Percentiles rank a stretch among this genome's conserved stretches.
Conservation (phyloP, 176 grass and related monocot species). For the Zizania latifolia region DNA sequence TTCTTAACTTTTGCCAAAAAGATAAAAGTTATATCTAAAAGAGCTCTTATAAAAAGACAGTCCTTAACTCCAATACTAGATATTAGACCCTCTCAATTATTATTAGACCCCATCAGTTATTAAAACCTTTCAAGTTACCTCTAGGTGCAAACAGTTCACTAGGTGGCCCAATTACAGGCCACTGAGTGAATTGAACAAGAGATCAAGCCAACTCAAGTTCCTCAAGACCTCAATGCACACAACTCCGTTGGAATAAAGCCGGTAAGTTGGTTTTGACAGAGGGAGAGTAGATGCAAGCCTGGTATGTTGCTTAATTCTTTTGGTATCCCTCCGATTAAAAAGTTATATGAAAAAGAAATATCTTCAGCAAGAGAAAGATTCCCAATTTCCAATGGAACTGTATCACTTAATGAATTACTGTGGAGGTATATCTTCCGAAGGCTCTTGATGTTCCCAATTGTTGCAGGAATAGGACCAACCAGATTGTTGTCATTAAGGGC, state of each 20-base stretch:
- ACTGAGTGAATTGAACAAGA: slow-evolving; percentile 80
- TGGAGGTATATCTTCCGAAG: slow-evolving; percentile 73
- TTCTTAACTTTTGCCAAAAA: too few species aligned
- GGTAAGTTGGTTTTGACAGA: slow-evolving; percentile 83
- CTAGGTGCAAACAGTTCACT: too few species aligned
- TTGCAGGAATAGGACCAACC: slow-evolving; percentile 51
- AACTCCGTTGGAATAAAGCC: slow-evolving; percentile 71
- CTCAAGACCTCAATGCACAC: slow-evolving; percentile 47
- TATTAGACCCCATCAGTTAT: too few species aligned
- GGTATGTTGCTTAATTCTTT: slow-evolving; percentile 64
- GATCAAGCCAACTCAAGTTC: slow-evolving; percentile 86
- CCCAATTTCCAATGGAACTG: slow-evolving; percentile 65
- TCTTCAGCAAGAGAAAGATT: too few species aligned
- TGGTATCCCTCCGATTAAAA: slow-evolving; percentile 70
- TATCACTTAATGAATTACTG: slow-evolving; percentile 72
- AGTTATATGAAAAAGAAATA: slow-evolving; percentile 93
- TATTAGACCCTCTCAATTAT: too few species aligned
- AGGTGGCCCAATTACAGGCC: too few species aligned
- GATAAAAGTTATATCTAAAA: too few species aligned
- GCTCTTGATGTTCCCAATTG: slow-evolving; percentile 45
- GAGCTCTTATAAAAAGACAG: too few species aligned
- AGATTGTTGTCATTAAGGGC: slow-evolving; percentile 85
- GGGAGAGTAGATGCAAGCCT: slow-evolving; percentile 59
- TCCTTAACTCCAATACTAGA: too few species aligned
- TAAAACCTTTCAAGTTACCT: too few species aligned